Evolutionary conservation across 345 rosid species (phyloP), one percentile per base, ranked within the genome.

Genomic region (Stellera chamaejasme): DNA sequence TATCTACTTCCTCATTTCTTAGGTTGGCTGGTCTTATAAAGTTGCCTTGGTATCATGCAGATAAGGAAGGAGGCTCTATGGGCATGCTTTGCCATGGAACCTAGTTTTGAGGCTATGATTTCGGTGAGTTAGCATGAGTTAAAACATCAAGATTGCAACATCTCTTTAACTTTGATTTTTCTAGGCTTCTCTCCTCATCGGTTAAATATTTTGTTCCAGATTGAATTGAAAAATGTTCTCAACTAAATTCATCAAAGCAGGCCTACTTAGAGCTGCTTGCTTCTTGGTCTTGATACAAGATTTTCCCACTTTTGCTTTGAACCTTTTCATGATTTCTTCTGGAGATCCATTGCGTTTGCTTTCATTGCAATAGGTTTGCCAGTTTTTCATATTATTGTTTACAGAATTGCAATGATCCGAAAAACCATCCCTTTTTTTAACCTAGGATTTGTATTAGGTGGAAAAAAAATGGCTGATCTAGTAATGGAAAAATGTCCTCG

Each of bases 31-130:
- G 27, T 48, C 43, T 43, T 47, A 50, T 13, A 13, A 59, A 12
- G 45, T 54, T 50, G 47, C 27, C 52, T 46, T 58, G 48, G 36
- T 45, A 54, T 59, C 26, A n/a, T 62, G 69, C 84, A 92, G 98
- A 81, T 84, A 52, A 74, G 98, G 76, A 88, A 92, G 74, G 95
- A 86, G 69, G 96, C 96, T 26, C 71, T 88, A 43, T 88, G 95
- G 95, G 87, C 96, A 63, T 78, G 90, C 74, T 81, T 72, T 78
- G 93, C 98, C 3, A 79, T 92, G 98, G 76, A 73, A 44, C 96
- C 98, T n/a, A 71, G 72, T 62, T 79, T 42, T 58, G 96, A 92
- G 71, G 93, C 93, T 50, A 77, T 92, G 84, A 86, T 45, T 66
- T 69, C 96, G n/a, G 96, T 92, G 53, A 68, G 85, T 66, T 62